Percentiles rank a stretch among this genome's conserved stretches.
These are phyloP conservation scores for Hymenoscyphus scutula DNA, from an alignment of 2,329 filamentous ascomycete species.

Conservation along the genomic window DNA sequence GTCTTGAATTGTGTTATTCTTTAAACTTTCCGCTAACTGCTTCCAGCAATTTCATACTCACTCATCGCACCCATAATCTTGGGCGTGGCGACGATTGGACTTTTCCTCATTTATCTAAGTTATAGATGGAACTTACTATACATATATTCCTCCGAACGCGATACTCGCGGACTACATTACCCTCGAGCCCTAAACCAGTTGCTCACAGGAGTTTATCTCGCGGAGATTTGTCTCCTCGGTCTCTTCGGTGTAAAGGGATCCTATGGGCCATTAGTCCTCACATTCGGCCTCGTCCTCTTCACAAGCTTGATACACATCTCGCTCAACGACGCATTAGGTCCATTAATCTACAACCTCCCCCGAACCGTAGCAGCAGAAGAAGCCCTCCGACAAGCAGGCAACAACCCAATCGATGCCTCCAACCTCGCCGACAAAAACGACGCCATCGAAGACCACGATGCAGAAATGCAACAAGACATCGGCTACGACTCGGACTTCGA, in stretches of 20 bases:
- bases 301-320: slow-evolving; percentile 53
- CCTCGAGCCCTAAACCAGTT: slow-evolving; percentile 62
- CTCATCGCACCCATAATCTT: slow-evolving; percentile 65
- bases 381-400: slow-evolving; percentile 21
- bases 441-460: slow-evolving; percentile 31
- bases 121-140: slow-evolving; percentile 66
- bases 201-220: slow-evolving; percentile 61
- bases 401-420: slow-evolving; percentile 17
- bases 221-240: slow-evolving; percentile 60
- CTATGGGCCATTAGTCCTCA: slow-evolving; percentile 55
- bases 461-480: slow-evolving; percentile 18
- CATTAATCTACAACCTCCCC: slow-evolving; percentile 34
- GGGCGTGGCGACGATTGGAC: slow-evolving; percentile 60
- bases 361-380: slow-evolving; percentile 34
- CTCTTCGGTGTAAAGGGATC: slow-evolving; percentile 56
- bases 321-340: slow-evolving; percentile 31
- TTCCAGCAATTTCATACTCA: slow-evolving; percentile 60
- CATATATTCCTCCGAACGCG: slow-evolving; percentile 58
- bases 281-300: slow-evolving; percentile 55
- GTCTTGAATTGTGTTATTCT: slow-evolving; percentile 26
- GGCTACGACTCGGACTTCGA: slow-evolving; percentile 37
- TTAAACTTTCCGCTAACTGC: slow-evolving; percentile 12
- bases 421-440: slow-evolving; percentile 24
- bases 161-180: slow-evolving; percentile 65
- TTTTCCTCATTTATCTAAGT: slow-evolving; percentile 62